phyloP scores from a whole-genome alignment of 352 stramenopile species.

The Pythium myriotylum region DNA sequence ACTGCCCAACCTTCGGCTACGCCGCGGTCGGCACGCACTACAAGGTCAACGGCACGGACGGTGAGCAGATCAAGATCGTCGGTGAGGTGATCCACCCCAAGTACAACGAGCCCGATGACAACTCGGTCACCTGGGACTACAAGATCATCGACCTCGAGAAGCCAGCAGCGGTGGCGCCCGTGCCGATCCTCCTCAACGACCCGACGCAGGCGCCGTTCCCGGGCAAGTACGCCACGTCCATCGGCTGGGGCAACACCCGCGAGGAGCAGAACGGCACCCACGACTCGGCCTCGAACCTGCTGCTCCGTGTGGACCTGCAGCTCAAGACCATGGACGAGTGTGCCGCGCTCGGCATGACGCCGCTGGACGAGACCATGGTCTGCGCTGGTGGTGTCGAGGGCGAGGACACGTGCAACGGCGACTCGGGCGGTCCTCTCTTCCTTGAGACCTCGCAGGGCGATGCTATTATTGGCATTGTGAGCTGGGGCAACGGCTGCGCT shows the following conservation, averaged over 20 bases:
- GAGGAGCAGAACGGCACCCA: constrained; percentile 18
- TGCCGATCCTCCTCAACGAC: constrained; percentile 18
- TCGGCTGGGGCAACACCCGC: constrained; percentile 19
- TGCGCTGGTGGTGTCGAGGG: constrained; percentile 19
- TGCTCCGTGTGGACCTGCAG: constrained; percentile 1
- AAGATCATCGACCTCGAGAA: constrained; percentile 26
- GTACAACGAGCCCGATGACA: constrained; percentile 9
- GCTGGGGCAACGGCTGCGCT: constrained; percentile 28
- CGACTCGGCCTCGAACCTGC: constrained; percentile 13
- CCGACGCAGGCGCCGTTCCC: constrained; percentile 1
- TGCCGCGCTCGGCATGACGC: background rate
- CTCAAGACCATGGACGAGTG: background rate
- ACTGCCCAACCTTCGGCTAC: constrained; percentile 23
- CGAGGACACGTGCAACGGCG: constrained; percentile 31
- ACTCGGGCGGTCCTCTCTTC: constrained; percentile 33
- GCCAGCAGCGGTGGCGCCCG: background rate
- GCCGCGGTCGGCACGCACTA: constrained; percentile 27
- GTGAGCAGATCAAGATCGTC: constrained; percentile 25
- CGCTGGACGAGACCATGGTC: constrained; percentile 21
- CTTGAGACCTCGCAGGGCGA: constrained; percentile 17
- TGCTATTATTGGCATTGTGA: constrained; percentile 27
- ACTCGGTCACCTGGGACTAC: constrained; percentile 15
- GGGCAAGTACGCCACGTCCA: constrained; percentile 17
- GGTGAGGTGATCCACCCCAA: constrained; percentile 20
- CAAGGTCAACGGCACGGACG: constrained; percentile 22